A percentile compares a stretch with the other conserved stretches of the same genome.
Conservation (phyloP, 1,284 basidiomycete species). For the Moesziomyces sp. region DNA sequence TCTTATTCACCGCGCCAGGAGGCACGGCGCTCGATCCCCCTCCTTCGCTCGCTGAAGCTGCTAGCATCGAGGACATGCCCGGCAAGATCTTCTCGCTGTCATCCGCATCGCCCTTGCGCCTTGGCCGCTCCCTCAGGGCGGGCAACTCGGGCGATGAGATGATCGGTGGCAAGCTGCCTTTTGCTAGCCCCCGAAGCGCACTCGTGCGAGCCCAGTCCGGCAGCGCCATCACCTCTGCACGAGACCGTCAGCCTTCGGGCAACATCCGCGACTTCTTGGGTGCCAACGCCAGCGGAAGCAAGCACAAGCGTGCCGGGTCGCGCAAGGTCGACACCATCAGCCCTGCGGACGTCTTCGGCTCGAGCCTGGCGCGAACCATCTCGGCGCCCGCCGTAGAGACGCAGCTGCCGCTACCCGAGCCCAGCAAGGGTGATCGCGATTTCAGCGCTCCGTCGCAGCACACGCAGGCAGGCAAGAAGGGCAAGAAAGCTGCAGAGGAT, state of each 20-base stretch:
- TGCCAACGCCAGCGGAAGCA: slow-evolving; percentile 11
- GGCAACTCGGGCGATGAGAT: slow-evolving; percentile 33
- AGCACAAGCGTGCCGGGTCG: slow-evolving; percentile 33
- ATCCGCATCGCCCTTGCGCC: slow-evolving; percentile 30
- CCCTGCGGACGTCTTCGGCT: slow-evolving; percentile 63
- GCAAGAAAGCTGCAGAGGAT: slow-evolving; percentile 23
- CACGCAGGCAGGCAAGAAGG: slow-evolving; percentile 27
- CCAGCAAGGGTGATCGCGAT: slow-evolving; percentile 27
- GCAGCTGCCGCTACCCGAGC: slow-evolving; percentile 29
- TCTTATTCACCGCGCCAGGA: slow-evolving; percentile 38
- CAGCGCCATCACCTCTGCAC: slow-evolving; percentile 22
- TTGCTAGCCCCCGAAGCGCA: slow-evolving; percentile 44
- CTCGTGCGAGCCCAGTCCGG: slow-evolving; percentile 49
- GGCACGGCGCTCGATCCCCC: slow-evolving; percentile 37
- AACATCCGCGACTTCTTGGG: slow-evolving; percentile 41
- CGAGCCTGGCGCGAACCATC: slow-evolving; percentile 36
- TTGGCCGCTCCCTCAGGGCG: slow-evolving; percentile 21
- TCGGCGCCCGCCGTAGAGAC: slow-evolving; percentile 26
- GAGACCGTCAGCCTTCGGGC: slow-evolving; percentile 33
- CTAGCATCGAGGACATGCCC: slow-evolving; percentile 20
- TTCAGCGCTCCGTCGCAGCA: slow-evolving; percentile 6
- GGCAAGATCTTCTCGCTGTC: slow-evolving; percentile 19
- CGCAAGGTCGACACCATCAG: slow-evolving; percentile 62
- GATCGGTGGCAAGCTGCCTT: slow-evolving; percentile 43
- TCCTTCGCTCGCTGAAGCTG: slow-evolving; percentile 39